Evolutionary conservation across 768 basidiomycete genomes (phyloP).

Genomic region (Lanmaoa pseudosensibilis): DNA sequence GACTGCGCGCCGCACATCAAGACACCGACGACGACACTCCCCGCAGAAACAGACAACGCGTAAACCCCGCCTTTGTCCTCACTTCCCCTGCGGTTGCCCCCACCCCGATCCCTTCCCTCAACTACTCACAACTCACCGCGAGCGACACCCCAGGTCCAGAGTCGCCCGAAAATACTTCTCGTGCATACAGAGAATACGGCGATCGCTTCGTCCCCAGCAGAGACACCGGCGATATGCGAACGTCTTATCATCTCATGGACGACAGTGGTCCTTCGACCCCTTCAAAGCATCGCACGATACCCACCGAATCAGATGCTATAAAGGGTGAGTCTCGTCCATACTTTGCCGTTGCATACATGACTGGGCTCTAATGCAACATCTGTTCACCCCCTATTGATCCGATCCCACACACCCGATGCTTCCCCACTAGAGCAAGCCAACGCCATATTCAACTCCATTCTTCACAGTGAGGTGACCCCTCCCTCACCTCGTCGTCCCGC

Average conservation of each 20-base stretch:
- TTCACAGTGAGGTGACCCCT: slow-evolving; percentile 78
- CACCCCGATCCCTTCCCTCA: slow-evolving; percentile 55
- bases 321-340: slow-evolving; percentile 50
- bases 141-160: slow-evolving; percentile 51
- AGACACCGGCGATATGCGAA: slow-evolving; percentile 59
- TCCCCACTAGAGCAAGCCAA: slow-evolving; percentile 72
- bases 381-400: slow-evolving; percentile 15
- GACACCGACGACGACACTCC: slow-evolving; percentile 56
- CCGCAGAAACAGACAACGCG: slow-evolving; percentile 50
- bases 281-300: slow-evolving; percentile 61
- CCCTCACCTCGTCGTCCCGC: slow-evolving; percentile 60
- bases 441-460: slow-evolving; percentile 72
- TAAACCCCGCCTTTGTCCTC: slow-evolving; percentile 55
- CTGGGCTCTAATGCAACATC: slow-evolving; percentile 2
- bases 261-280: slow-evolving; percentile 57
- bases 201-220: slow-evolving; percentile 67
- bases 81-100: slow-evolving; percentile 34
- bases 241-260: slow-evolving; percentile 60
- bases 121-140: slow-evolving; percentile 50
- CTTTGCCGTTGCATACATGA: not conserved
- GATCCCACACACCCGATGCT: slow-evolving; percentile 15
- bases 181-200: slow-evolving; percentile 43
- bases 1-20: slow-evolving; percentile 69
- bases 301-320: slow-evolving; percentile 71
- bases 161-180: slow-evolving; percentile 36